Base-by-base conservation (phyloP, 192 early-diverging fungal genomes). In the Rhizoclosmatium sp. region DNA sequence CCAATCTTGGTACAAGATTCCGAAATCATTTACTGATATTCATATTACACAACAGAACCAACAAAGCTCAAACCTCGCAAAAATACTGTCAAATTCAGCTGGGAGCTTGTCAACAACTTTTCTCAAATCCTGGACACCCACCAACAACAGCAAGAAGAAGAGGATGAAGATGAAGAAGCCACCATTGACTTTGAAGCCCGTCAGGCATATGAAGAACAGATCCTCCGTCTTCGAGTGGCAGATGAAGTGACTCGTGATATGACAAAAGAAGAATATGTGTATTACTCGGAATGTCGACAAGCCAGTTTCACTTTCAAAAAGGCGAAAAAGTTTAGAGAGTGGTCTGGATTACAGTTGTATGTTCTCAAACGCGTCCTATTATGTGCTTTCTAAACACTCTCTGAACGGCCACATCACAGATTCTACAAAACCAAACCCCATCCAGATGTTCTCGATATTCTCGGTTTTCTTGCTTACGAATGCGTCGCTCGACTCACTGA, bases 251-350 rank as follows among this genome's bases (percentile, higher is more conserved):
- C 98, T 2, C 82, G 89, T 19, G 93, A 90, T 16, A 99, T 99
- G 98, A 94, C 96, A 31, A 92, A 97, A 75, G 96, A 97, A n/a
- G 95, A 99, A 85, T 99, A 99, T 82, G 95, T 98, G 39, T 95
- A 97, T 86, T 99, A 97, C 78, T 96, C 97, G 4, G 96, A 98
- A 82, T 98, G 96, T 82, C 89, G 97, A n/a, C 96, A 98, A 84
- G 97, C 98, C 5, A 95, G 94, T 7, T 99, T 99, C 69, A 97
- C 95, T 3, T 98, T 94, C 85, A 94, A 97, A 65, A 97, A 97
- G 80, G 86, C 87, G 54, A 97, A 97, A 81, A 86, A 94, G 66
- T 99, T 99, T 81, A 88, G 95, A 46, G 96, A 98, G 73, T 99
- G 97, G 97, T 94, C 94, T 54, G 91, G 94, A 61, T 95, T 99